Base-by-base conservation (phyloP, 1,284 basidiomycete species). In the Wolfiporia cocos region DNA sequence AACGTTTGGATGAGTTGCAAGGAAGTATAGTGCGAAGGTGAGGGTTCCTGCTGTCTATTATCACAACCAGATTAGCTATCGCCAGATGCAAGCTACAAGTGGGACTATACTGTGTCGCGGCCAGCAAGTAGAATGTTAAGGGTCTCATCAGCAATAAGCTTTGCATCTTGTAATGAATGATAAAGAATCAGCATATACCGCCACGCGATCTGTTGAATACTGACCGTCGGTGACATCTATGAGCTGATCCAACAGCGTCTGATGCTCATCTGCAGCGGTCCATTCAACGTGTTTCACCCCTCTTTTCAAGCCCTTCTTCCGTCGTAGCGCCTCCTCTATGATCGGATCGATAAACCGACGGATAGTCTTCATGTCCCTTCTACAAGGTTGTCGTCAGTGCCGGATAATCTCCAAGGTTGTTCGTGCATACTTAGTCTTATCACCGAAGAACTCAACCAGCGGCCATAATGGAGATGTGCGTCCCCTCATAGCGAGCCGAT, bases 321-420 rank as follows among this genome's bases (percentile, higher is more conserved):
- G 66, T 34, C 52, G 53, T 11, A 76, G 55, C 1, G 72, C 72
- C 22, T 68, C 66, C 28, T 64, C 44, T 3, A 76, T 48, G 26
- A 77, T 69, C 0, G 73, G 75, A 34, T 72, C 69, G 2, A 76
- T 58, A 37, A 67, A 76, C 0, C 61, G 63, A 34, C 69, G 66
- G 18, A 79, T 69, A 4, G 75, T 73, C 4, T 65, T 62, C 29
- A 61, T 37, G 23, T 37, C n/a, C n/a, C n/a, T n/a, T n/a, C n/a
- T n/a, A n/a, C n/a, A n/a, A n/a, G n/a, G n/a, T n/a, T n/a, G n/a
- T n/a, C n/a, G n/a, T n/a, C n/a, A n/a, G n/a, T n/a, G n/a, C n/a
- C n/a, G n/a, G n/a, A n/a, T n/a, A n/a, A n/a, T n/a, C n/a, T n/a
- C n/a, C n/a, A n/a, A n/a, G n/a, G n/a, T n/a, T n/a, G n/a, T n/a